Conservation (phyloP, 192 early-diverging fungal species). For the Linnemannia exigua region DNA sequence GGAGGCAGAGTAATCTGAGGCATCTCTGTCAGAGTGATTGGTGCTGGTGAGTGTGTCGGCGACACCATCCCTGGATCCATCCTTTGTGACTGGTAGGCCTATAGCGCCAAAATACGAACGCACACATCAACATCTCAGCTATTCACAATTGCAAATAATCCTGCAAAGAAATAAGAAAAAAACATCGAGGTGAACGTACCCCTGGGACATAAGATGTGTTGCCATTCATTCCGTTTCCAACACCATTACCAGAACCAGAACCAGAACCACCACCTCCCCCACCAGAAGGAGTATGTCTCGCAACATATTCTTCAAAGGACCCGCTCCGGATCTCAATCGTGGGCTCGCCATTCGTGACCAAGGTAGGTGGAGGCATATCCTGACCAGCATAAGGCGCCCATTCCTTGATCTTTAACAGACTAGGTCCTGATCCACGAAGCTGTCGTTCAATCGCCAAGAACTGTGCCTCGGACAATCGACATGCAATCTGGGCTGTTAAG, state of each 20-base stretch:
- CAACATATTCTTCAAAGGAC: constrained; percentile 43
- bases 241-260: background rate
- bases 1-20: constrained; percentile 48
- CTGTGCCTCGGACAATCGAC: constrained; percentile 51
- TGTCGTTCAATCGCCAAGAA: constrained; percentile 55
- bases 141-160: too few relatives aligned
- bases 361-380: constrained; percentile 54
- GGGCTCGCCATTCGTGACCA: constrained; percentile 38
- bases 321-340: constrained; percentile 34
- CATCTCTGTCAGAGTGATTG: constrained; percentile 45
- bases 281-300: constrained; percentile 9
- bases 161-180: background rate
- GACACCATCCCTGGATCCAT: background rate
- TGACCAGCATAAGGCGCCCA: constrained; percentile 59
- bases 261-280: background rate
- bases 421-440: constrained; percentile 56
- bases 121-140: background rate
- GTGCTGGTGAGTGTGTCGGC: background rate
- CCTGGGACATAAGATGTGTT: constrained; percentile 3
- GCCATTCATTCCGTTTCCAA: background rate
- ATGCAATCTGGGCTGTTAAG: constrained; percentile 51
- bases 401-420: constrained; percentile 61
- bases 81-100: constrained; percentile 24
- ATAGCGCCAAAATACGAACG: background rate
- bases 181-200: too few relatives aligned